Evolutionary conservation across 495 filamentous ascomycete genomes (phyloP), one percentile per base, ranked within the genome.

Genomic region (Talaromyces proteolyticus): DNA sequence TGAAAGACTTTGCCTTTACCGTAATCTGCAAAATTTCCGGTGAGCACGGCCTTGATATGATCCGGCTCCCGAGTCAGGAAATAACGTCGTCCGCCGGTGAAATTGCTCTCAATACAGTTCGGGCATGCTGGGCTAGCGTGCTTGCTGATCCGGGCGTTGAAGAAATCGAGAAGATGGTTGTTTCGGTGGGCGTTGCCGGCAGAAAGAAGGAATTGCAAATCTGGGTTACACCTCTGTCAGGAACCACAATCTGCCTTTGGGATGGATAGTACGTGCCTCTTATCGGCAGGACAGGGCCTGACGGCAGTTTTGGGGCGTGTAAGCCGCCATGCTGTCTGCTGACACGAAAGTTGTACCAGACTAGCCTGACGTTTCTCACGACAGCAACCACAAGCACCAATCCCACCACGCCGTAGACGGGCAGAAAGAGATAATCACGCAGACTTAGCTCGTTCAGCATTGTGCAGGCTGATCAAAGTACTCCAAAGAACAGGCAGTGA

Each of bases 41-140:
- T 88, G 6, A 96, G 76, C 10, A 95, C 64, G 4, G 90, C 87
- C 61, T 94, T 89, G 65, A 79, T 77, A 39, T 81, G 81, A 47
- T 78, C 77, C 3, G 77, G 73, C 34, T 90, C 85, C 17, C 69
- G 74, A 0, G 87, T 91, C 20, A 80, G 55, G 12, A 80, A 53
- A 24, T 72, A 63, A 42, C 78, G 60, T n/a, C 56, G 49, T 2
- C 59, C 53, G 2, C 64, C 67, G 16, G 55, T 53, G 11, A 62
- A 44, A 6, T 62, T 53, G 29, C 66, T 49, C 54, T 72, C 70
- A 39, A 68, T 60, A 23, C 57, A 62, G 55, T 73, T 60, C 4
- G 66, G 68, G 40, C 63, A 65, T 42, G 61, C 63, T 2, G 61
- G 63, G 3, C 61, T 66, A 6, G 56, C 62, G 37, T 44, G 47